Evolutionary conservation across 2,329 filamentous ascomycete species (phyloP), one percentile per base, ranked within the genome.

Genomic region (Calonectria naviculata): DNA sequence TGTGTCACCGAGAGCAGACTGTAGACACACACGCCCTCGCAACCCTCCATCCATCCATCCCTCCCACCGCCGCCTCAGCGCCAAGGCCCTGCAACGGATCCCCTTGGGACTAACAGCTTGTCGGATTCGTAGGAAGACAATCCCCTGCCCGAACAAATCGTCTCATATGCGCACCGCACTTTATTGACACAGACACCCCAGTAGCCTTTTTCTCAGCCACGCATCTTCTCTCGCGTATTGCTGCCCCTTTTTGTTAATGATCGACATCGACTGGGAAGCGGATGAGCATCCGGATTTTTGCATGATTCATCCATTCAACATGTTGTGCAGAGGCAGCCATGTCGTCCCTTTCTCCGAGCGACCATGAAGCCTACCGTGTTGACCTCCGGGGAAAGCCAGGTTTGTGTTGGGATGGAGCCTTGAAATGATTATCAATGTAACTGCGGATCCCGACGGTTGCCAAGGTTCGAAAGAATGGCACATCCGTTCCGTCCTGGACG

Each of bases 221-320:
- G 70, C 70, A 71, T 68, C 46, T 34, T 65, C 34, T 46, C 52
- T 60, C 42, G 47, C 38, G 61, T 67, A 68, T 58, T 26, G 65
- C 49, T 31, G n/a, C 46, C 65, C 65, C 68, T 61, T 65, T 68
- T 65, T 42, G 67, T 58, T 12, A n/a, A 49, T 41, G 70, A 70
- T 70, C 70, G 63, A 31, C 70, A 70, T 67, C 36, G 47, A 63
- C 34, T 60, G 47, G 36, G 31, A 65, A 56, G 66, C 41, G 61
- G 63, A 56, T 54, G 44, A 69, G 58, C 41, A 41, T 44, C 42
- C 63, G 54, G 54, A 41, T 42, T 66, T 61, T 36, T 49, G 62
- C 56, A 66, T 69, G 61, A 68, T 68, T 70, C 56, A 67, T 70
- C 46, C 46, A 61, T 54, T 58, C 44, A 52, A 47, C 44, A 44